A percentile compares a stretch with the other conserved stretches of the same genome.
These are phyloP conservation scores for Axilococcus clingmanii DNA, from an alignment of 139 green algal genomes.

Conservation along the genomic window DNA sequence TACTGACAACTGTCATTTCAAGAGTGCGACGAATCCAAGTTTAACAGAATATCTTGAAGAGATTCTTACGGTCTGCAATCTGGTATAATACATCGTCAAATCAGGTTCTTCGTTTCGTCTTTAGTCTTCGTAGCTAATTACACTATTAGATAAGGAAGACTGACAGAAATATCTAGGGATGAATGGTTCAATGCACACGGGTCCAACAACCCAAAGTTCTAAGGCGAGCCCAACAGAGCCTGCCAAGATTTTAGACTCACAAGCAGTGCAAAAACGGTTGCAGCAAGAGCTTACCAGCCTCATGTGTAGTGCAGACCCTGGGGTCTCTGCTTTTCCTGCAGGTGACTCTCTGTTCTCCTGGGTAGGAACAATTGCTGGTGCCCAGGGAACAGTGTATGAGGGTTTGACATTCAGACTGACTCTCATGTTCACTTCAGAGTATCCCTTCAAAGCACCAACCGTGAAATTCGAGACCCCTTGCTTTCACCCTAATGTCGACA, in stretches of 20 bases:
- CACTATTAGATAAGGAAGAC: too few relatives aligned
- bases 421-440: constrained; percentile 59
- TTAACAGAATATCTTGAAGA: too few relatives aligned
- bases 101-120: too few relatives aligned
- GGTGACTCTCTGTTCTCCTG: constrained; percentile 74
- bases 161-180: too few relatives aligned
- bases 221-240: too few relatives aligned
- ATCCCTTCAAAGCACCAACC: constrained; percentile 65
- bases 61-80: too few relatives aligned
- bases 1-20: too few relatives aligned
- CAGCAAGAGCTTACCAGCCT: constrained; percentile 53
- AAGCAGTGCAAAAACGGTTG: constrained; percentile 40
- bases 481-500: constrained; percentile 78
- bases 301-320: constrained; percentile 28
- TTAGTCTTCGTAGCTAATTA: too few relatives aligned
- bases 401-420: constrained; percentile 56
- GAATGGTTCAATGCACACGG: too few relatives aligned
- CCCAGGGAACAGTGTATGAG: constrained; percentile 55
- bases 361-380: constrained; percentile 59
- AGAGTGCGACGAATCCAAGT: too few relatives aligned
- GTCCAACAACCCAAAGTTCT: too few relatives aligned
- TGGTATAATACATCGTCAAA: too few relatives aligned
- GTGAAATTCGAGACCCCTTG: constrained; percentile 68
- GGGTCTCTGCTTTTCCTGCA: constrained; percentile 65
- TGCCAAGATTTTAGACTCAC: constrained; percentile 9